A percentile compares a stretch with the other conserved stretches of the same genome.
These are phyloP conservation scores for Chlamydomonas asymmetrica DNA, from an alignment of 139 green algal genomes.

Conservation along the genomic window DNA sequence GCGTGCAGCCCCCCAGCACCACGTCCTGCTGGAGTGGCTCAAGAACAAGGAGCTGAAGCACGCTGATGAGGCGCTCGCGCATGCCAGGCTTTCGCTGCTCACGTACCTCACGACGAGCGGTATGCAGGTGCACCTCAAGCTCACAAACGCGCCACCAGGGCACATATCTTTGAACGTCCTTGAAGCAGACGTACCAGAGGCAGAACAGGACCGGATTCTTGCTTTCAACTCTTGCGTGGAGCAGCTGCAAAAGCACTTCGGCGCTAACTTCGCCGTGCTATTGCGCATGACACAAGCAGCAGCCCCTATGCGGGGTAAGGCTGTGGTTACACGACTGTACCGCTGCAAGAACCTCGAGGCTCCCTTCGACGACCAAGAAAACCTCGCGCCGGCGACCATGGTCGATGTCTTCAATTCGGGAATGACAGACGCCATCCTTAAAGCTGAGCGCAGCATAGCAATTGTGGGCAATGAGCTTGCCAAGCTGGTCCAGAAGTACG, in stretches of 20 bases:
- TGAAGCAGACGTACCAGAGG: too few relatives aligned
- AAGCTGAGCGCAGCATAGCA: constrained; percentile 12
- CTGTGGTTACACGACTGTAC: too few relatives aligned
- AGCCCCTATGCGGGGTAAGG: too few relatives aligned
- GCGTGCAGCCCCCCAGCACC: constrained; percentile 20
- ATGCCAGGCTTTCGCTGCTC: background rate
- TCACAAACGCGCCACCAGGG: too few relatives aligned
- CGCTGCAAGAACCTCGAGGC: too few relatives aligned
- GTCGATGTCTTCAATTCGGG: constrained; percentile 17
- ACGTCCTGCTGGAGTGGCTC: constrained; percentile 13
- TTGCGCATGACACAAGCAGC: too few relatives aligned
- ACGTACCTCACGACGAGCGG: too few relatives aligned
- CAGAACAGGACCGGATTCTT: too few relatives aligned
- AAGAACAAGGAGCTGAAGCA: constrained; percentile 25
- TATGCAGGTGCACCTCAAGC: too few relatives aligned
- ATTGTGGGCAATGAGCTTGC: constrained; percentile 29
- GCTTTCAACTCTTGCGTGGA: constrained; percentile 16
- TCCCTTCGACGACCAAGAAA: too few relatives aligned
- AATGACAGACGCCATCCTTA: constrained; percentile 14
- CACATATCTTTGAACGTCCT: too few relatives aligned
- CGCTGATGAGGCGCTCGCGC: constrained; percentile 13
- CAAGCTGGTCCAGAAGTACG: constrained; percentile 13
- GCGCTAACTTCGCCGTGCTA: constrained; percentile 22
- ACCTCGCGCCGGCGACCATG: constrained; percentile 1
- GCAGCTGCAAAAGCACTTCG: constrained; percentile 10